Evolutionary conservation across 2,329 filamentous ascomycete genomes (phyloP), one percentile per base, ranked within the genome.

Genomic region (Claviceps sp.): DNA sequence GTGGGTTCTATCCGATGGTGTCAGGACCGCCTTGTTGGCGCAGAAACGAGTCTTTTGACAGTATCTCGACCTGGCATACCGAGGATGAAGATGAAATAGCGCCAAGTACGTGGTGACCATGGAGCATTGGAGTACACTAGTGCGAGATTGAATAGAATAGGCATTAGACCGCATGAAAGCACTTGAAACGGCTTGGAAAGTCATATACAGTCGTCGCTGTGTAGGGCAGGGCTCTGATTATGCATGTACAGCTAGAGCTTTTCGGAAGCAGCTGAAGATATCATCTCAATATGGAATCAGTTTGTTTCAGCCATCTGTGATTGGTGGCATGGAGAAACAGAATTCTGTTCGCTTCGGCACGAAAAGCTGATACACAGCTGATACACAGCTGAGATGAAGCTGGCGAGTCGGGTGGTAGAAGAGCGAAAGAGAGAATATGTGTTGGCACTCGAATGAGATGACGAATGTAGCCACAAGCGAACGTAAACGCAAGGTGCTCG

Each of bases 1-100:
- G 81, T 34, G 79, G 77, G 4, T 82, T 79, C 62, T 83, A 83
- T 59, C 75, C 81, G 61, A 77, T 74, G 51, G 67, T 80, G 16
- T 67, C 70, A 60, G 67, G 48, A 61, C 51, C 56, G 47, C 54
- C 60, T 41, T 61, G 57, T 24, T 63, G 63, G 48, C 60, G 43
- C 34, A 78, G 75, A 59, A 63, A 70, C 50, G 72, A 73, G 51
- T 74, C 72, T 26, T 60, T 68, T 47, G 71, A 71, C 46, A 75
- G 73, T 2, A 64, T 72, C 50, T 76, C 73, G 50, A 76, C 76
- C 5, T 77, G 76, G 68, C 72, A 71, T 52, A 73, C 67, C 46
- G 69, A 70, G 16, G 70, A 72, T 14, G 70, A 66, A 50, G 64
- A 72, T 52, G 68, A 67, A 51, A 76, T 70, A 5, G 57, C 70